A percentile compares a stretch with the other conserved stretches of the same genome.
phyloP scores from a whole-genome alignment of 2,329 filamentous ascomycete genomes.

The Elsinoe fawcettii region DNA sequence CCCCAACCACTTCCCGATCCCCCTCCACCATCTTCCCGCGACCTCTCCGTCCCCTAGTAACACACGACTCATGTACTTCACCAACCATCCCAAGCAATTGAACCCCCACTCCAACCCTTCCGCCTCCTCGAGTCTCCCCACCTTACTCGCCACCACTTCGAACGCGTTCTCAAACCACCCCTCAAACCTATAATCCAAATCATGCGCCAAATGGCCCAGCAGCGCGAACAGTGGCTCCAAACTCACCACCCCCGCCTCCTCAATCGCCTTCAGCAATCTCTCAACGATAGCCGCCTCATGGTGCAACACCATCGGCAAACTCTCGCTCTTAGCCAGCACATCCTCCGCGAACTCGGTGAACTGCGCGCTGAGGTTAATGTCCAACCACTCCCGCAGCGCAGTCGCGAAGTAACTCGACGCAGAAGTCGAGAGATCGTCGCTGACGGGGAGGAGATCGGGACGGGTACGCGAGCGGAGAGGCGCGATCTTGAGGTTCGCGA shows the following conservation, averaged over 20 bases:
- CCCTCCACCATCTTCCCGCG: conserved; percentile 74
- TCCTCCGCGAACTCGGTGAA: conserved; percentile 72
- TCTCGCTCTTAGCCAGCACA: conserved; percentile 73
- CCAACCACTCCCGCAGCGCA: conserved; percentile 78
- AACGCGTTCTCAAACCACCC: conserved; percentile 75
- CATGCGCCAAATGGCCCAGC: conserved; percentile 90
- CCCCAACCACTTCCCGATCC: conserved; percentile 76
- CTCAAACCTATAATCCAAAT: conserved; percentile 79
- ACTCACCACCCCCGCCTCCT: conserved; percentile 66
- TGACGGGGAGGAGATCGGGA: conserved; percentile 30
- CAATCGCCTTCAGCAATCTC: conserved; percentile 66
- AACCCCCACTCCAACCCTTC: conserved; percentile 98
- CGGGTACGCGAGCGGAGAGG: conserved; percentile 69
- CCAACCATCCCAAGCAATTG: conserved; percentile 84
- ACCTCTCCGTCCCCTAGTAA: conserved; percentile 40
- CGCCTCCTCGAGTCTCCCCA: conserved; percentile 61
- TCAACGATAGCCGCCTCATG: conserved; percentile 81
- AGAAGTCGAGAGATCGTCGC: conserved; percentile 72
- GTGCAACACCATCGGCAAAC: conserved; percentile 83
- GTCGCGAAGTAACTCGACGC: conserved; percentile 79
- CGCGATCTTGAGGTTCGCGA: conserved; percentile 87
- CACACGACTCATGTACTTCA: conserved; percentile 90
- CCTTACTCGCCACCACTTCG: conserved; percentile 65
- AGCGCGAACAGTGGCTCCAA: conserved; percentile 81
- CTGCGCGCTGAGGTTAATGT: conserved; percentile 77